Conservation (phyloP, 2,329 filamentous ascomycete genomes). For the Fusarium albidum region DNA sequence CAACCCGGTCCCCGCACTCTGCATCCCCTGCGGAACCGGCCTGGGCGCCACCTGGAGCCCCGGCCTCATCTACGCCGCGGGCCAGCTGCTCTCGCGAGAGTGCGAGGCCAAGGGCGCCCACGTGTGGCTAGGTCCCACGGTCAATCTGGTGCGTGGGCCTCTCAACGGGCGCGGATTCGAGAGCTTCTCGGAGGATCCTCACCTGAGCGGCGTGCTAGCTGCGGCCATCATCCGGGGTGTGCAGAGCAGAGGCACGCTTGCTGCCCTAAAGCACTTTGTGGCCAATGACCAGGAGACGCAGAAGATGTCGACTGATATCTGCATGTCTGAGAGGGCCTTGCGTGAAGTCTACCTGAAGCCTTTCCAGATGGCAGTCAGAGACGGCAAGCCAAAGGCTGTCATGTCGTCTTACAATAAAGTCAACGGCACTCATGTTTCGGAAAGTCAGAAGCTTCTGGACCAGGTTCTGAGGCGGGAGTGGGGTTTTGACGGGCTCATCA, state of each 20-base stretch:
- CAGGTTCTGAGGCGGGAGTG: constrained; percentile 20
- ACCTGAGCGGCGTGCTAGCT: constrained; percentile 37
- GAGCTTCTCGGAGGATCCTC: constrained; percentile 64
- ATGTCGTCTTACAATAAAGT: constrained; percentile 67
- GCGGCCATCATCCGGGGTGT: constrained; percentile 45
- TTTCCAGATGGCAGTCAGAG: constrained; percentile 67
- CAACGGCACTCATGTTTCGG: constrained; percentile 26
- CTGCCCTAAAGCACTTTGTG: constrained; percentile 47
- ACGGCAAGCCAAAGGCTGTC: constrained; percentile 61
- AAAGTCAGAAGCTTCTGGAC: constrained; percentile 8
- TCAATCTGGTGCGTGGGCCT: constrained; percentile 69
- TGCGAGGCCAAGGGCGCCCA: constrained; percentile 59
- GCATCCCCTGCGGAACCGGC: constrained; percentile 38
- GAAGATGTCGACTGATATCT: constrained; percentile 56
- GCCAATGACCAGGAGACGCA: constrained; percentile 59
- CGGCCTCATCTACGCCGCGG: constrained; percentile 19
- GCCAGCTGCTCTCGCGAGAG: constrained; percentile 22
- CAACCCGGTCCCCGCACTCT: constrained; percentile 23
- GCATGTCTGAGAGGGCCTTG: constrained; percentile 61
- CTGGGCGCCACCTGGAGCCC: constrained; percentile 50
- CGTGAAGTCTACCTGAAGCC: constrained; percentile 71
- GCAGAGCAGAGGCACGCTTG: constrained; percentile 42
- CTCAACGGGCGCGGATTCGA: constrained; percentile 71
- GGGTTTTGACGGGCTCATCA: constrained; percentile 14
- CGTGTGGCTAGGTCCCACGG: constrained; percentile 67